Evolutionary conservation across 1,284 basidiomycete species (phyloP).

Genomic region (Afroboletus lepidellus): DNA sequence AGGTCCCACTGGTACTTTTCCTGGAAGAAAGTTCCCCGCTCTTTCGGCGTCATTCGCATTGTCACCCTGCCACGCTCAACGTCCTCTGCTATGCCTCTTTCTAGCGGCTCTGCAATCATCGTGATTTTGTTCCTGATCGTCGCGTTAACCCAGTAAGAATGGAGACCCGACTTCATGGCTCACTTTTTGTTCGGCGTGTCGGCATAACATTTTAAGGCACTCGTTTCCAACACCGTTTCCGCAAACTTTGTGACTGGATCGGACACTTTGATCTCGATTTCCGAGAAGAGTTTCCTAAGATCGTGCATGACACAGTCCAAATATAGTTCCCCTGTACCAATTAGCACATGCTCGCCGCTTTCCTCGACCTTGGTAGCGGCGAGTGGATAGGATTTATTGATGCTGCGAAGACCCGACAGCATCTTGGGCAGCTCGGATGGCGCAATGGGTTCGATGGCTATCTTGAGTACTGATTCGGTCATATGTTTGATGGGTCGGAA

Average conservation of each 20-base stretch:
- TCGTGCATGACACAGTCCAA: slow-evolving; percentile 98
- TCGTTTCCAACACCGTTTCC: slow-evolving; percentile 98
- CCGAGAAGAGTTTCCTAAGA: slow-evolving; percentile 86
- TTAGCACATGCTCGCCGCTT: slow-evolving; percentile 94
- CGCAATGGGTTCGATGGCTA: slow-evolving; percentile 96
- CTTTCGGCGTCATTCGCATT: slow-evolving; percentile 92
- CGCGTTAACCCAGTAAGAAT: slow-evolving; percentile 12
- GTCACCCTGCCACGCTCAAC: slow-evolving; percentile 89
- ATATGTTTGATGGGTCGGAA: slow-evolving; percentile 95
- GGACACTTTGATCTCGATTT: slow-evolving; percentile 99
- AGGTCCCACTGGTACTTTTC: slow-evolving; percentile 98
- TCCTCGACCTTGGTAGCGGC: slow-evolving; percentile 97
- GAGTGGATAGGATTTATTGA: slow-evolving; percentile 98
- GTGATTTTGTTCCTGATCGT: slow-evolving; percentile 85
- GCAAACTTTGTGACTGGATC: slow-evolving; percentile 99
- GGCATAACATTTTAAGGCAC: slow-evolving; percentile 97
- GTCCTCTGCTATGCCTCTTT: slow-evolving; percentile 91
- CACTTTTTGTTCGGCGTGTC: slow-evolving; percentile 99
- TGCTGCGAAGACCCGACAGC: slow-evolving; percentile 92
- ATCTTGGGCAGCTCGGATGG: slow-evolving; percentile 99
- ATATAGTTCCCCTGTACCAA: slow-evolving; percentile 97
- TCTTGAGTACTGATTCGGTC: slow-evolving; percentile 96
- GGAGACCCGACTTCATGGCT: slow-evolving; percentile 21
- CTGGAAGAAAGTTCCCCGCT: slow-evolving; percentile 91
- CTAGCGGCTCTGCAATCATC: slow-evolving; percentile 96